Base-by-base conservation (phyloP, 208 protist genomes). In the Leishmania tarentolae region DNA sequence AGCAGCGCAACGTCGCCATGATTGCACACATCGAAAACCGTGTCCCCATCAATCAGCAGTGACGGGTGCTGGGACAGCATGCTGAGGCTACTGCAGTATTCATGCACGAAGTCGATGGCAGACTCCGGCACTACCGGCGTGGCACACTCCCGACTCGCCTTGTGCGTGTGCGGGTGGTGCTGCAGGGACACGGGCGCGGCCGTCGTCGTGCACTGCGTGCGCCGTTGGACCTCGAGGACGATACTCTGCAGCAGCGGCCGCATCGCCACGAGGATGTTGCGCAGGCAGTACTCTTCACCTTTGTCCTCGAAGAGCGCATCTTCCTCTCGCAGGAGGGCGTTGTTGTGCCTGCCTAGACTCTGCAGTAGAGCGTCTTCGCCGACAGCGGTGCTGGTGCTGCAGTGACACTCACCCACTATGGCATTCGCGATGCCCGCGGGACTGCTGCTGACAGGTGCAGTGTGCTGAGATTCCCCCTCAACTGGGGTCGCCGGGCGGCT, bases 11-110 rank as follows among this genome's bases (percentile, higher is more conserved):
- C 40, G 83, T 96, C 82, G 44, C 89, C 92, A 59, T 82, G 35
- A 73, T 79, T 46, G 79, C 92, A 96, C 47, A 86, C 77, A 8
- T 89, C 84, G 70, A 89, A 93, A 63, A 93, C 31, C 15, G 81
- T 59, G 44, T 83, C 68, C 17, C 42, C 75, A 17, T 88, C 86
- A 3, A 96, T 75, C 21, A 93, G 65, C 50, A 94, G 73, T 35
- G 83, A 66, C 3, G 90, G 88, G 68, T 88, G 88, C 46, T 83
- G 85, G 28, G 83, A 61, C 56, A 83, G 72, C 44, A 85, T 76
- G 47, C 57, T 70, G 40, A 89, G 83, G 68, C 71, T 75, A 28
- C n/a, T 65, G 78, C 87, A 91, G 82, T 85, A 82, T 35, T 86
- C 68, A 13, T 68, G 76, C 77, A 88, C 63, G 7, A 84, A 52